Evolutionary conservation across 306 rosid species (phyloP), one percentile per base, ranked within the genome.

Genomic region (Casuarina glauca): DNA sequence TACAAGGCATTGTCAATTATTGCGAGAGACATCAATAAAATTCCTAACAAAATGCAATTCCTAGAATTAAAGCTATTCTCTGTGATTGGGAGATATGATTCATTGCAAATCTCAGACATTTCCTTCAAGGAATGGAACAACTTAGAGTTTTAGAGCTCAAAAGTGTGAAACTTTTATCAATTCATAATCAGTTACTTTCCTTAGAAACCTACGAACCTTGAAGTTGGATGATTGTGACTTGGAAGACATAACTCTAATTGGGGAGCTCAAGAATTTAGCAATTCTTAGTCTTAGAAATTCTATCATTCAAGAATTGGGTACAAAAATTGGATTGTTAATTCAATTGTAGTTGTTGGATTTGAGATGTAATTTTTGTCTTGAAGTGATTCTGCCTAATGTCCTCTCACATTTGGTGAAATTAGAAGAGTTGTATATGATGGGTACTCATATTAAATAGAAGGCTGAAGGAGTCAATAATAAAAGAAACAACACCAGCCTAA

Each of bases 41-140:
- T 50, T 38, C 84, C 79, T 16, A 43, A 60, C 48, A 20, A 3
- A 20, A 58, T 80, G 63, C 73, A 49, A 9, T 66, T 73, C 41
- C 66, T 54, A 3, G 0, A 32, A 1, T 20, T 82, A 8, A 66
- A 3, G 0, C 36, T 5, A 6, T 58, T 16, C 0, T 0, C 0
- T 43, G 35, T 12, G 0, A 0, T 0, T 43, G 4, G 4, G 0
- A 0, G 2, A 8, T 0, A 3, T 2, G 1, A 1, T 1, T 3
- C 3, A 26, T 15, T 17, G 0, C 0, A 17, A 1, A 15, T 69
- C 3, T 70, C 41, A 5, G 20, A 44, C 19, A 48, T 1, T 70
- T 83, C 17, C 70, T 83, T 3, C 49, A 52, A 10, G 77, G 38
- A 1, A 52, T 44, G 45, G 13, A 4, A 13, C 19, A 16, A 48